A percentile compares a stretch with the other conserved stretches of the same genome.
Evolutionary conservation across 2,329 filamentous ascomycete species (phyloP).

Genomic region (Emmonsia crescens): DNA sequence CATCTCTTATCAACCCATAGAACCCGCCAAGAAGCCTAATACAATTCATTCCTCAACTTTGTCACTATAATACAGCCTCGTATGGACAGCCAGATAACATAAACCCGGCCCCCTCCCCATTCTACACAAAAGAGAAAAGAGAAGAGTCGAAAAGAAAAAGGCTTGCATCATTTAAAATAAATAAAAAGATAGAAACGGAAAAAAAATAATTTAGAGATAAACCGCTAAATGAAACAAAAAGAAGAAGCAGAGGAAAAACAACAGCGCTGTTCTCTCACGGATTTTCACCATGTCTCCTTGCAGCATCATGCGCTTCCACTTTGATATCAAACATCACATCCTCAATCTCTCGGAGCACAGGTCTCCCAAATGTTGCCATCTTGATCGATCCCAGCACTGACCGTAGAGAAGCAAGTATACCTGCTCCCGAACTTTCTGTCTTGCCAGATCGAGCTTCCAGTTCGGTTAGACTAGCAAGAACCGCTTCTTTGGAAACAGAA

Average conservation of each 20-base stretch:
- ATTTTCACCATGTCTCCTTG: conserved; percentile 36
- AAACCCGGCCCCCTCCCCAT: background rate
- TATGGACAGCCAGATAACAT: background rate
- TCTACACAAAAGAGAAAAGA: background rate
- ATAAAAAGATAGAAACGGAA: too few species aligned
- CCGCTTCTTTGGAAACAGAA: background rate
- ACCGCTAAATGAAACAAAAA: background rate
- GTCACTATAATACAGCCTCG: background rate
- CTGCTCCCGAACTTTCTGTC: conserved; percentile 27
- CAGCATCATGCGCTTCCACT: conserved; percentile 60
- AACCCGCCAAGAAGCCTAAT: too few species aligned
- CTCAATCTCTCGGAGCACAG: conserved; percentile 61
- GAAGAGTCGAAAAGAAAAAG: background rate
- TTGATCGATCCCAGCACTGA: conserved; percentile 51
- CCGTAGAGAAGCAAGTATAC: conserved; percentile 45
- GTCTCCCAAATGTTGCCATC: conserved; percentile 48
- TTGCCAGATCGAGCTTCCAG: background rate
- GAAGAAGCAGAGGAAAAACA: background rate
- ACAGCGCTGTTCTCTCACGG: background rate
- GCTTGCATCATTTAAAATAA: background rate
- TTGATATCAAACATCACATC: conserved; percentile 71
- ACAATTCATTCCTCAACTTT: background rate
- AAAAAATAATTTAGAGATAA: background rate
- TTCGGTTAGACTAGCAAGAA: background rate
- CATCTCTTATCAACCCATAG: too few species aligned